Evolutionary conservation across 108 stramenopile genomes (phyloP).

Genomic region (Nannochloropsis oceanica): DNA sequence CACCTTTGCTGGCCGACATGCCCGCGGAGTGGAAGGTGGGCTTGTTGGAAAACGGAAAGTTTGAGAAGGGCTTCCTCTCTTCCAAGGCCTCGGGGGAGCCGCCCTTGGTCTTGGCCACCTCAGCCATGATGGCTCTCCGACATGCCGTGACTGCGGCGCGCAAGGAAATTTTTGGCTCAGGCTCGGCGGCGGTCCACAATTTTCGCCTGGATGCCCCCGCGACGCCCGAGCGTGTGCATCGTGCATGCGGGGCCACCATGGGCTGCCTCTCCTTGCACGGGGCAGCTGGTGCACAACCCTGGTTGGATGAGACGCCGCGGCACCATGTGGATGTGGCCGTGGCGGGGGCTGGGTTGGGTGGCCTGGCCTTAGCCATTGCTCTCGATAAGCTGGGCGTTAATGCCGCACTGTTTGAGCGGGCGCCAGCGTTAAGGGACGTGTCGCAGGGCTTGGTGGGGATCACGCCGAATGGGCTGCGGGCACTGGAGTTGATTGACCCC

Average conservation of each 20-base stretch:
- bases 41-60: neutral
- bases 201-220: constrained; percentile 2
- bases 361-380: neutral
- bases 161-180: neutral
- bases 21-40: constrained; percentile 22
- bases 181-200: neutral
- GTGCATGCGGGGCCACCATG: neutral
- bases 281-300: neutral
- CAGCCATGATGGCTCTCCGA: constrained; percentile 11
- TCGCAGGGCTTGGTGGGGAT: neutral
- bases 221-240: constrained; percentile 2
- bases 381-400: neutral
- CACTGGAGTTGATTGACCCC: neutral
- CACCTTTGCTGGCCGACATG: constrained; percentile 11
- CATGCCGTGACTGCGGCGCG: constrained; percentile 16
- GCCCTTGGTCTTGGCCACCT: neutral
- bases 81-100: constrained; percentile 30
- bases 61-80: neutral
- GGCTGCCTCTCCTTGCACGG: neutral
- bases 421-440: neutral
- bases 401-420: neutral
- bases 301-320: neutral
- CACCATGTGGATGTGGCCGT: neutral
- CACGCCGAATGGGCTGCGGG: neutral
- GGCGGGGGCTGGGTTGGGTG: neutral